Base-by-base conservation (phyloP, 2,329 filamentous ascomycete species). In the Xylariales sp. region DNA sequence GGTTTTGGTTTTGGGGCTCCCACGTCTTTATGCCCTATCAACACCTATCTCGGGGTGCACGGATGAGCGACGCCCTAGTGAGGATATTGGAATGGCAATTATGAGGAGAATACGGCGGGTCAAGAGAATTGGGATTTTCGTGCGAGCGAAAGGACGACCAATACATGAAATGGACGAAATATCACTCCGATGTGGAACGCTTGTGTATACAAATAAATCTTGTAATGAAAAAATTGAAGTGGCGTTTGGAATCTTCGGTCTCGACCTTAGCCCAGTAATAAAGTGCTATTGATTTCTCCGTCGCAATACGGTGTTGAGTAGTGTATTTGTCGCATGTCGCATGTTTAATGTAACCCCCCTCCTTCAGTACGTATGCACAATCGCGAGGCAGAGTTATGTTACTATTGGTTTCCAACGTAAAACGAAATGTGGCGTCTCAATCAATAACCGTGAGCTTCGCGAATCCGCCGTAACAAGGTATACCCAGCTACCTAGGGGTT, bases 81-180 rank as follows among this genome's bases (percentile, higher is more conserved):
- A 49, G 58, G 45, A 67, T 56, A 59, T 39, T 16, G 57, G 23
- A 62, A 52, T 34, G 62, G 49, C 62, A 58, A 59, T 65, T 65
- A 69, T 65, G 64, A 62, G 23, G 48, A 49, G 43, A 62, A 41
- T 57, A 60, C 45, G 55, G 52, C 58, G 56, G 67, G 49, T 45
- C 36, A 63, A 60, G 53, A 55, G 60, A 53, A 28, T 52, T 49
- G 60, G 54, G 43, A 48, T 55, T 65, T 64, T 71, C 66, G 69
- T 67, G 69, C 63, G 54, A 66, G 61, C 69, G 63, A 67, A 65
- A 62, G 46, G 43, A 59, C 41, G 62, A 57, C 41, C 49, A 53
- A 55, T 43, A 64, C 49, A 41, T 64, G 67, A 57, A 53, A 67
- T 52, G 57, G 64, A 57, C 56, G 36, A 50, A 50, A 67, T 69